A percentile compares a stretch with the other conserved stretches of the same genome.
Evolutionary conservation across 768 basidiomycete species (phyloP).

Genomic region (Chiua virens): DNA sequence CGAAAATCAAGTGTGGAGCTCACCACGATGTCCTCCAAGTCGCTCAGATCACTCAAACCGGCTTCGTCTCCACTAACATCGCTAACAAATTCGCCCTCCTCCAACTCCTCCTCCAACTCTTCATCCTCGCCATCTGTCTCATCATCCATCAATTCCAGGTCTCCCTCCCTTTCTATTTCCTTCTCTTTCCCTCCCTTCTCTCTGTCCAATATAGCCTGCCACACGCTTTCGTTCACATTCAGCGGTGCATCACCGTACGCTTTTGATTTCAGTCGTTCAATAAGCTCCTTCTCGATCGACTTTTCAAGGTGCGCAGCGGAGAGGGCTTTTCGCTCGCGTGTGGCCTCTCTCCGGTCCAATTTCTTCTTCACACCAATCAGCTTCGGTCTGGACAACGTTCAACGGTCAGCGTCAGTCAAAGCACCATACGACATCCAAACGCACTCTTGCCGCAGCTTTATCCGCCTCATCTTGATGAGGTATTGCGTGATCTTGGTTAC

Average conservation of each 20-base stretch:
- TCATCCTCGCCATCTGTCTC: slow-evolving; percentile 55
- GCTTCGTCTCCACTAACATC: slow-evolving; percentile 54
- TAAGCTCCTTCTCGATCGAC: slow-evolving; percentile 93
- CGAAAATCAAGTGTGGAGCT: slow-evolving; percentile 25
- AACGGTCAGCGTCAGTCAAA: not conserved
- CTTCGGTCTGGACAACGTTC: slow-evolving; percentile 62
- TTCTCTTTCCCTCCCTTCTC: slow-evolving; percentile 55
- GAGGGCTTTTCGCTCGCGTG: slow-evolving; percentile 93
- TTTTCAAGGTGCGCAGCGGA: slow-evolving; percentile 94
- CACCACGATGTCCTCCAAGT: slow-evolving; percentile 69
- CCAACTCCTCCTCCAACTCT: slow-evolving; percentile 51
- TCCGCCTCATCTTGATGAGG: slow-evolving; percentile 94
- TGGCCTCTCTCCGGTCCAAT: slow-evolving; percentile 87
- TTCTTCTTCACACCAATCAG: slow-evolving; percentile 97
- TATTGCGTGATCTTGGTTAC: slow-evolving; percentile 99
- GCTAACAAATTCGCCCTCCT: slow-evolving; percentile 57
- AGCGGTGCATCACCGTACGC: slow-evolving; percentile 97
- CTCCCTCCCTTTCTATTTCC: slow-evolving; percentile 41
- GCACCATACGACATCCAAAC: slow-evolving; percentile 26
- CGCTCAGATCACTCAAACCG: slow-evolving; percentile 41
- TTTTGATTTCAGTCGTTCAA: slow-evolving; percentile 93
- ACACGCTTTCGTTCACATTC: slow-evolving; percentile 97
- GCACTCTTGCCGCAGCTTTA: slow-evolving; percentile 84
- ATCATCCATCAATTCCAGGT: slow-evolving; percentile 49
- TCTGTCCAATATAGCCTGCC: slow-evolving; percentile 87